Evolutionary conservation across 768 basidiomycete species (phyloP).

Genomic region (Boletus huronensis): DNA sequence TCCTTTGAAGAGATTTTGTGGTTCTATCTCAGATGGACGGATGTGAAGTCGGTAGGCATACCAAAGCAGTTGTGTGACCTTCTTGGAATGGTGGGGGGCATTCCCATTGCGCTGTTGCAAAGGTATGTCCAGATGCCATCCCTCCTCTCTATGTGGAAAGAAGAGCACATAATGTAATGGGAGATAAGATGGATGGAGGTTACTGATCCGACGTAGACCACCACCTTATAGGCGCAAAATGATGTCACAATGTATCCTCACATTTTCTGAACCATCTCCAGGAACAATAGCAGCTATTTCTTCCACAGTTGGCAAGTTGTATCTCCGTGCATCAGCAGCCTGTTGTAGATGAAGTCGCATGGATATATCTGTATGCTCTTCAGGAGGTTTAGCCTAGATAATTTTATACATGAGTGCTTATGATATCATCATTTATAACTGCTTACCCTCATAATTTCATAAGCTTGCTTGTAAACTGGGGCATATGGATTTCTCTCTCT

Average conservation of each 20-base stretch:
- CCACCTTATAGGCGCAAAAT: constrained; percentile 27
- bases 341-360: constrained; percentile 8
- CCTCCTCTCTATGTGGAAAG: constrained; percentile 38
- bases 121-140: constrained; percentile 34
- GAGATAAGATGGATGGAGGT: constrained; percentile 35
- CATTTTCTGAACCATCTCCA: constrained; percentile 22
- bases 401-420: too few species aligned
- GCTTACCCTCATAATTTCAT: constrained; percentile 25
- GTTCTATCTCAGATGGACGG: background rate
- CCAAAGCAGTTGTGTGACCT: constrained; percentile 30
- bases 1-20: constrained; percentile 31
- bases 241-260: constrained; percentile 31
- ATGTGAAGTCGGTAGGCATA: constrained; percentile 35
- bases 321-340: constrained; percentile 30
- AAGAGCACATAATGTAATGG: constrained; percentile 44
- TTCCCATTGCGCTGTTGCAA: background rate
- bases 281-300: constrained; percentile 44
- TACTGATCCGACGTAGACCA: constrained; percentile 30
- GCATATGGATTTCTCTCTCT: constrained; percentile 16
- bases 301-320: constrained; percentile 43
- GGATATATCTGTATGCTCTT: constrained; percentile 11
- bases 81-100: constrained; percentile 5
- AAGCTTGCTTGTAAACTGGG: constrained; percentile 31
- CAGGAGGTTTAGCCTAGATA: constrained; percentile 9
- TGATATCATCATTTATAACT: too few species aligned